phyloP scores from a whole-genome alignment of 768 basidiomycete genomes.

The Gloeostereum incarnatum region DNA sequence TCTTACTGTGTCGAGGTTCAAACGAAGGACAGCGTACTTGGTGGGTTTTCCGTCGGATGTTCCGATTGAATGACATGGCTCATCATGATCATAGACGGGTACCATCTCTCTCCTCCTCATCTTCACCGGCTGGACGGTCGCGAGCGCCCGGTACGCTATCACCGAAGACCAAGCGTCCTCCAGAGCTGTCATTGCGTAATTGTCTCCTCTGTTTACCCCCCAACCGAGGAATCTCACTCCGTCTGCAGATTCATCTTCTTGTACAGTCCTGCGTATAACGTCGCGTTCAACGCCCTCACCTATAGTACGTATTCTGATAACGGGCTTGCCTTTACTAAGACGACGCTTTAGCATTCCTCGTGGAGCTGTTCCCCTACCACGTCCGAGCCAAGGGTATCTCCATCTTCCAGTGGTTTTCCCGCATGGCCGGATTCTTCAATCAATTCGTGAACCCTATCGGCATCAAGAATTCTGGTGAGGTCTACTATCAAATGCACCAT shows the following conservation, averaged over 20 bases:
- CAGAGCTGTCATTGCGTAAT: slow-evolving; percentile 40
- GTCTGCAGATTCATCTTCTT: slow-evolving; percentile 46
- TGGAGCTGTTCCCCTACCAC: slow-evolving; percentile 62
- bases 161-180: slow-evolving; percentile 34
- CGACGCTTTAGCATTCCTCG: slow-evolving; percentile 52
- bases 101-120: slow-evolving; percentile 34
- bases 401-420: slow-evolving; percentile 50
- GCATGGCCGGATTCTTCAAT: slow-evolving; percentile 51
- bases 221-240: not conserved
- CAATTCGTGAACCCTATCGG: slow-evolving; percentile 61
- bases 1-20: slow-evolving; percentile 35
- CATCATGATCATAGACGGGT: slow-evolving; percentile 22
- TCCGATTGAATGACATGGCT: no score
- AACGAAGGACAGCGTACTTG: slow-evolving; percentile 38
- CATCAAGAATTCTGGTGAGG: slow-evolving; percentile 39
- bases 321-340: no score
- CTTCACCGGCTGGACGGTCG: slow-evolving; percentile 47
- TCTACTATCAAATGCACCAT: no score
- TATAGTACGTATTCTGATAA: slow-evolving; percentile 29
- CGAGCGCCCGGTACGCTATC: slow-evolving; percentile 35
- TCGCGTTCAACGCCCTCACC: slow-evolving; percentile 47
- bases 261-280: slow-evolving; percentile 45
- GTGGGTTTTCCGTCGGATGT: no score
- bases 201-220: not conserved
- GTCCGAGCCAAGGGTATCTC: slow-evolving; percentile 53